A percentile compares a stretch with the other conserved stretches of the same genome.
Evolutionary conservation across 768 basidiomycete species (phyloP).

Genomic region (Boletus vinaceobasis): DNA sequence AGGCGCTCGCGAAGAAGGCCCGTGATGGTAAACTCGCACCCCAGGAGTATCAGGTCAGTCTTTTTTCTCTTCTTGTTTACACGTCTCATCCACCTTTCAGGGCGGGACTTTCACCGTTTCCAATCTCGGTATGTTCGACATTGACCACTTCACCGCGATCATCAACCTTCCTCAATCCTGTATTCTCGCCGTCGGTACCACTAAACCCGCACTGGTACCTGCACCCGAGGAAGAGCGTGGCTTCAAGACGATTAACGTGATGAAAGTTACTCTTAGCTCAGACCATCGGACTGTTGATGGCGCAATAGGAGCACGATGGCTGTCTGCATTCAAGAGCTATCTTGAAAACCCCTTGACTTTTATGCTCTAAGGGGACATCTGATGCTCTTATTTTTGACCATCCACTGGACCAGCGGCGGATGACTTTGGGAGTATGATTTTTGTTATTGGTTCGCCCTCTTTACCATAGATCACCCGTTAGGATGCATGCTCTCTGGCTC

Average conservation of each 20-base stretch:
- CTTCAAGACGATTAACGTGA: slow-evolving; percentile 86
- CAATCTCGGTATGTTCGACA: slow-evolving; percentile 97
- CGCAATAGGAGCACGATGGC: slow-evolving; percentile 90
- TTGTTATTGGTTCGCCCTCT: slow-evolving; percentile 4
- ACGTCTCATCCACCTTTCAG: slow-evolving; percentile 34
- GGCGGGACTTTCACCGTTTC: slow-evolving; percentile 99
- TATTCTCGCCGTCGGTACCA: slow-evolving; percentile 92
- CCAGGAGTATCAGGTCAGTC: slow-evolving; percentile 85
- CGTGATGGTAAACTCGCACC: slow-evolving; percentile 95
- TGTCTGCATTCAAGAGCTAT: slow-evolving; percentile 92
- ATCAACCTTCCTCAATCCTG: slow-evolving; percentile 99
- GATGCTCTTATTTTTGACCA: not conserved
- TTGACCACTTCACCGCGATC: slow-evolving; percentile 96
- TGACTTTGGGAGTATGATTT: slow-evolving; percentile 3
- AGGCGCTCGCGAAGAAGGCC: slow-evolving; percentile 90
- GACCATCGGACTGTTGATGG: slow-evolving; percentile 98
- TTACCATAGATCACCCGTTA: slow-evolving; percentile 25
- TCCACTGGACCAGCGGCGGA: not conserved
- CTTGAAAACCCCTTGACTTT: slow-evolving; percentile 96
- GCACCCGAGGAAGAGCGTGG: slow-evolving; percentile 90
- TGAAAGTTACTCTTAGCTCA: slow-evolving; percentile 94
- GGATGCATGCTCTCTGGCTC: slow-evolving; percentile 14
- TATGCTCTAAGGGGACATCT: slow-evolving; percentile 65
- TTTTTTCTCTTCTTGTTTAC: not conserved
- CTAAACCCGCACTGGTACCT: slow-evolving; percentile 80